phyloP scores from a whole-genome alignment of 345 rosid genomes.

The Theobroma cacao region DNA sequence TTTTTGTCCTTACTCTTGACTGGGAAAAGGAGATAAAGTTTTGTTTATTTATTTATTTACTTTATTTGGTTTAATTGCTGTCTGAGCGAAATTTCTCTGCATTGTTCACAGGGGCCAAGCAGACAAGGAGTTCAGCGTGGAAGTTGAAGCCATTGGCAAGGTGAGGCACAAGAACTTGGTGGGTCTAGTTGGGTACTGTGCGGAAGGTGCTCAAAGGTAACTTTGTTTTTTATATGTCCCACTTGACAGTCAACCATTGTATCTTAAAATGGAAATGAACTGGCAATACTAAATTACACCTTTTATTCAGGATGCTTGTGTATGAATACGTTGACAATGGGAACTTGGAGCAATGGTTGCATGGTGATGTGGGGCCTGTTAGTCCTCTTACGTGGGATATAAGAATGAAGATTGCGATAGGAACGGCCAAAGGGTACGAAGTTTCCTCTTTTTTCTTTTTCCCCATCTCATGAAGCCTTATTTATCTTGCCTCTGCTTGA shows the following conservation, averaged over 20 bases:
- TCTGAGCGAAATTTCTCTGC: background rate
- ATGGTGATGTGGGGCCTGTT: constrained; percentile 82
- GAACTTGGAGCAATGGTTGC: constrained; percentile 97
- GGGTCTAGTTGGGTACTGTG: constrained; percentile 88
- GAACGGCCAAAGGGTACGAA: constrained; percentile 86
- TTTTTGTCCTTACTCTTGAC: background rate
- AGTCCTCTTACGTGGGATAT: constrained; percentile 94
- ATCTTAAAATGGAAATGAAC: background rate
- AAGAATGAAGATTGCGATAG: constrained; percentile 85
- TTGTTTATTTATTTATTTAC: constrained; percentile 1
- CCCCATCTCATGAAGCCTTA: background rate
- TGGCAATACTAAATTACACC: background rate
- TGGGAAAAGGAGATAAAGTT: background rate
- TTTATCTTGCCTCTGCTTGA: background rate
- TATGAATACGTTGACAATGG: constrained; percentile 91
- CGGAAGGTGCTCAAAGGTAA: constrained; percentile 80
- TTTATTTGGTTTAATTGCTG: background rate
- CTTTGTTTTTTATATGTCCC: background rate
- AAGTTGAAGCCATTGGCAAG: constrained; percentile 96
- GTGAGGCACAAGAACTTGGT: constrained; percentile 96
- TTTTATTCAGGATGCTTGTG: constrained; percentile 75
- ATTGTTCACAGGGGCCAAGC: constrained; percentile 75
- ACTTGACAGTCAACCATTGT: background rate
- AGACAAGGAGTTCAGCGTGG: constrained; percentile 93
- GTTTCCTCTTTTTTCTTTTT: background rate